A percentile compares a stretch with the other conserved stretches of the same genome.
phyloP scores from a whole-genome alignment of 1,139 yeast species.

The Blastobotrys capitulatus region DNA sequence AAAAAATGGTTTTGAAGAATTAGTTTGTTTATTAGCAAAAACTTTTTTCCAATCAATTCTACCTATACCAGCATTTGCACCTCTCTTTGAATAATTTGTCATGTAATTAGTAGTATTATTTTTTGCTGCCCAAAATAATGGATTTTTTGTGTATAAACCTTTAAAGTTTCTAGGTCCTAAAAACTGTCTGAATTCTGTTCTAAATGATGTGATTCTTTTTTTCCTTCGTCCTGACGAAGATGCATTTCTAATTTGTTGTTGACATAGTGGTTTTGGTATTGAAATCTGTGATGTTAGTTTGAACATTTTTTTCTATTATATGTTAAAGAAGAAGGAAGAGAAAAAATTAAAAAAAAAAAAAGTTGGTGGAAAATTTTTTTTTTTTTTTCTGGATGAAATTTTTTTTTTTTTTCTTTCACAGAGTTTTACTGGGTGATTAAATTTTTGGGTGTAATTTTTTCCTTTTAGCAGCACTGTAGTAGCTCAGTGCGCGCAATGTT shows the following conservation, averaged over 20 bases:
- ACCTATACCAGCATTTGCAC: background rate
- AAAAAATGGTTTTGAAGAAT: slow-evolving; percentile 58
- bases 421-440: too few species aligned
- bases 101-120: slow-evolving; percentile 72
- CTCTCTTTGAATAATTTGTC: slow-evolving; percentile 44
- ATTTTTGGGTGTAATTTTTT: too few species aligned
- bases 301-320: background rate
- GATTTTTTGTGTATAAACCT: slow-evolving; percentile 77
- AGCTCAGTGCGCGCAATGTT: too few species aligned
- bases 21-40: slow-evolving; percentile 13
- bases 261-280: slow-evolving; percentile 6
- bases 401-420: too few species aligned
- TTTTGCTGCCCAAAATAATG: slow-evolving; percentile 66
- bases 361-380: background rate
- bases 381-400: too few species aligned
- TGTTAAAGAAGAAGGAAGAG: background rate
- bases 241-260: slow-evolving; percentile 14
- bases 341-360: background rate
- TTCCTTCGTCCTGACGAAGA: slow-evolving; percentile 12
- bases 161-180: slow-evolving; percentile 79
- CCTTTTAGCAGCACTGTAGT: too few species aligned
- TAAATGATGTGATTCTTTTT: slow-evolving; percentile 27
- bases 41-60: slow-evolving; percentile 20
- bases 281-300: background rate
- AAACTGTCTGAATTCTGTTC: slow-evolving; percentile 45